Base-by-base conservation (phyloP, 768 basidiomycete genomes). In the Cystofilobasidium capitatum region DNA sequence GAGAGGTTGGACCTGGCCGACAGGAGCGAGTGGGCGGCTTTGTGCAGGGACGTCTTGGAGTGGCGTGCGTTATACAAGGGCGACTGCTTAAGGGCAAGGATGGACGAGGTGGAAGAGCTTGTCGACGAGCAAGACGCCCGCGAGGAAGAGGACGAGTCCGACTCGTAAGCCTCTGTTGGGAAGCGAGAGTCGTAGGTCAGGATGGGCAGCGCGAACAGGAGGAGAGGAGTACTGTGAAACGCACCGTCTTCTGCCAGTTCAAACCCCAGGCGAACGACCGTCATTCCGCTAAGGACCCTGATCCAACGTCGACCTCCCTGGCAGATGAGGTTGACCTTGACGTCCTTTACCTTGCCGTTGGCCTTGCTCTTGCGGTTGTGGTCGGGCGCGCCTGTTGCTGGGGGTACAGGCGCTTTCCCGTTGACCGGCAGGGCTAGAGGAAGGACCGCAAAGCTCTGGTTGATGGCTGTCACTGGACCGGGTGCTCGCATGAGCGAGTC, bases 181-280 rank as follows among this genome's bases (percentile, higher is more conserved):
- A 24, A 49, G 45, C 22, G 45, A 49, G 45, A 49, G 45, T 8
- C 9, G 22, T 16, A 49, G 6, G 9, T n/a, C 45, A 49, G 24
- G 20, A 20, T 8, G 24, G 20, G 45, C 8, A 49, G 9, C n/a
- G n/a, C n/a, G n/a, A n/a, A n/a, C n/a, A n/a, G n/a, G n/a, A n/a
- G n/a, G n/a, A n/a, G n/a, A n/a, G n/a, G n/a, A n/a, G n/a, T n/a
- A n/a, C n/a, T n/a, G n/a, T n/a, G n/a, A 6, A 33, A 90, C 1
- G 88, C 88, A 70, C 92, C 91, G 37, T 88, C 82, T 77, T 92
- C 90, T 40, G 85, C 82, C 70, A 94, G 87, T 74, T 94, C 91
- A 37, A 86, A 82, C 6, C 87, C 77, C 35, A 94, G 79, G 1
- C 88, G 84, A 4, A 84, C 80, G 69, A 88, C 88, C 51, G 51